Percentiles rank a stretch among this genome's conserved stretches.
Evolutionary conservation across 768 basidiomycete genomes (phyloP).

Genomic region (Melanogaster broomeanus): DNA sequence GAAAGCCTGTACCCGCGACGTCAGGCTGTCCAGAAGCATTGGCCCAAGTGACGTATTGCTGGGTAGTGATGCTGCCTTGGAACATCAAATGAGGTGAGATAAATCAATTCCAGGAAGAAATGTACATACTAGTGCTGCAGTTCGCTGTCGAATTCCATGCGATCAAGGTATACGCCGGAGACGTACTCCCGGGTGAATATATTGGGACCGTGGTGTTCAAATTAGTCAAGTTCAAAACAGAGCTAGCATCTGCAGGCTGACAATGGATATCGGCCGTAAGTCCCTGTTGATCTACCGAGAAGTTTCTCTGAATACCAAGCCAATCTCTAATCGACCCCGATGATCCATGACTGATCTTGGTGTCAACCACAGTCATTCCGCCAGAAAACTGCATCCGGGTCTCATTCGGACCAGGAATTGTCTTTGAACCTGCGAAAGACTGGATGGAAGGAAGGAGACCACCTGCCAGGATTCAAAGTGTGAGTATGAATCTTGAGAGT

Average conservation of each 20-base stretch:
- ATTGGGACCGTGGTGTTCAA: neutral
- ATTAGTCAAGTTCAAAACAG: neutral
- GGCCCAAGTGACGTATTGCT: constrained; percentile 1
- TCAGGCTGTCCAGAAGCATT: neutral
- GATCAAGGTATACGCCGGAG: no score
- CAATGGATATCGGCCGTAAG: neutral
- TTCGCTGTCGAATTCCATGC: neutral
- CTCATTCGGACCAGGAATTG: no score
- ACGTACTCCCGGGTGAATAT: neutral
- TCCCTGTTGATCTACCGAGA: constrained; percentile 16
- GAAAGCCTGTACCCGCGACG: neutral
- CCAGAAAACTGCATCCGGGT: no score
- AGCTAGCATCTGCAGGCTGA: neutral
- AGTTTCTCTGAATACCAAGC: neutral
- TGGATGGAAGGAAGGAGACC: no score
- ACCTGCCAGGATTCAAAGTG: no score
- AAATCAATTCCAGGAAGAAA: neutral
- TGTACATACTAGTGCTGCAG: constrained; percentile 1
- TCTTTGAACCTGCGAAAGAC: no score
- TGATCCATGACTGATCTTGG: neutral
- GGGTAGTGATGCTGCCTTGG: neutral
- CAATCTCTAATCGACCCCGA: neutral
- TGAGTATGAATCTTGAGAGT: no score
- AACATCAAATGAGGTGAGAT: no score
- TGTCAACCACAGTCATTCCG: neutral